phyloP scores from a whole-genome alignment of 23 red algal genomes.

The Pyropia haitanensis region DNA sequence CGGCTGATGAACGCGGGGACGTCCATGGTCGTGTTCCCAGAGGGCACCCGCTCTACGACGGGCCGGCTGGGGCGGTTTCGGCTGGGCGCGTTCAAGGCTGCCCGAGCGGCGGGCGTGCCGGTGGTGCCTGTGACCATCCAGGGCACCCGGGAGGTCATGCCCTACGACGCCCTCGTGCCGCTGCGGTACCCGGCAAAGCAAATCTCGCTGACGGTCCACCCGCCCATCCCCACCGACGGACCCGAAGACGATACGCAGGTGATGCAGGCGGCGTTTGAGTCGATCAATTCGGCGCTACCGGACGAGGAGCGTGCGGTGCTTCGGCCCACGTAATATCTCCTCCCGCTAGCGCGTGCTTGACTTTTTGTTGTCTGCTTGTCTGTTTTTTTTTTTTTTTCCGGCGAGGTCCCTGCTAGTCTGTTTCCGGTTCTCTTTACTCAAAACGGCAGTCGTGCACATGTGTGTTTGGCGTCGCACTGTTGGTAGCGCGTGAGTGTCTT shows the following conservation, averaged over 20 bases:
- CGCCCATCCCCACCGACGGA: slow-evolving; percentile 26
- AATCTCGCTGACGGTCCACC: slow-evolving; percentile 64
- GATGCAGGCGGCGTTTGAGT: slow-evolving; percentile 21
- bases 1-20: slow-evolving; percentile 31
- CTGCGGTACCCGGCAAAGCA: slow-evolving; percentile 36
- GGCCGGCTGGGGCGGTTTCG: slow-evolving; percentile 62
- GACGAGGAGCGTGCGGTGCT: too few relatives aligned
- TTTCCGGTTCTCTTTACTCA: too few relatives aligned
- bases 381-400: too few relatives aligned
- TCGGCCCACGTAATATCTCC: too few relatives aligned
- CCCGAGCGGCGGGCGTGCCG: slow-evolving; percentile 42
- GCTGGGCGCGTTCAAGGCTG: slow-evolving; percentile 78
- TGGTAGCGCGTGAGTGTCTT: too few relatives aligned
- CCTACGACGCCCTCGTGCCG: slow-evolving; percentile 54
- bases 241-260: slow-evolving; percentile 18
- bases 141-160: slow-evolving; percentile 81
- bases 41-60: slow-evolving; percentile 73
- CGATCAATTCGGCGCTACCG: slow-evolving; percentile 50
- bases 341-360: too few relatives aligned
- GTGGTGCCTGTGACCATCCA: slow-evolving; percentile 85
- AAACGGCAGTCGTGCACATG: too few relatives aligned
- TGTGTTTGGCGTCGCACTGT: too few relatives aligned
- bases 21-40: slow-evolving; percentile 86
- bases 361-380: too few relatives aligned
- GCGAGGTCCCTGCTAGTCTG: too few relatives aligned